Percentiles rank a stretch among this genome's conserved stretches.
These are phyloP conservation scores for Penicillium sp. DNA, from an alignment of 2,329 filamentous ascomycete species.

Conservation along the genomic window DNA sequence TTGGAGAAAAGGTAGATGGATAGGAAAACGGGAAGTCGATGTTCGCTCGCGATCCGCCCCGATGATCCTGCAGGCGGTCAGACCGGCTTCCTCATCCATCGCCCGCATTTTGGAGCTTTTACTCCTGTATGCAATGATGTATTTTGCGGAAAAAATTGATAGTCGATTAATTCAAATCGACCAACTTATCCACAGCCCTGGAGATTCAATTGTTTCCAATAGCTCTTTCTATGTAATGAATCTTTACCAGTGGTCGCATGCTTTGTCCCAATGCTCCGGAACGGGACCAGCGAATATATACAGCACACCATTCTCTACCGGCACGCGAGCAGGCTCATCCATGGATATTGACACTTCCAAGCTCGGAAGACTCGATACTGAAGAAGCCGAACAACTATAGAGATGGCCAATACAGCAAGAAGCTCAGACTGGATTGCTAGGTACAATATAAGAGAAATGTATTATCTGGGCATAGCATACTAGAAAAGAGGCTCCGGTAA, in stretches of 20 bases:
- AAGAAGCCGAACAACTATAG: neutral
- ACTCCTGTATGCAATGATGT: neutral
- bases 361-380: neutral
- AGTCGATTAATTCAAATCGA: neutral
- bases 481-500: slow-evolving; percentile 22
- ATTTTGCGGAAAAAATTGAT: neutral
- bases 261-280: neutral
- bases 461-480: slow-evolving; percentile 41
- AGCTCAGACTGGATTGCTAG: neutral
- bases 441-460: slow-evolving; percentile 10
- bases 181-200: neutral
- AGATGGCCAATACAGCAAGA: neutral
- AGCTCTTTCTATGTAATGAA: neutral
- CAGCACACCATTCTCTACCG: neutral
- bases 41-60: slow-evolving; percentile 42
- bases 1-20: slow-evolving; percentile 26
- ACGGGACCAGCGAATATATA: neutral
- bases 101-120: neutral
- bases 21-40: slow-evolving; percentile 35
- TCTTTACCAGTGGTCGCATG: neutral
- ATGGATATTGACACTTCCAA: too few relatives aligned
- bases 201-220: neutral
- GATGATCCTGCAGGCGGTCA: slow-evolving; percentile 35
- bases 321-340: neutral
- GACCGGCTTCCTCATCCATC: slow-evolving; percentile 15